These are phyloP conservation scores for Colletotrichum sp. DNA, from an alignment of 2,329 filamentous ascomycete genomes.

Conservation along the genomic window DNA sequence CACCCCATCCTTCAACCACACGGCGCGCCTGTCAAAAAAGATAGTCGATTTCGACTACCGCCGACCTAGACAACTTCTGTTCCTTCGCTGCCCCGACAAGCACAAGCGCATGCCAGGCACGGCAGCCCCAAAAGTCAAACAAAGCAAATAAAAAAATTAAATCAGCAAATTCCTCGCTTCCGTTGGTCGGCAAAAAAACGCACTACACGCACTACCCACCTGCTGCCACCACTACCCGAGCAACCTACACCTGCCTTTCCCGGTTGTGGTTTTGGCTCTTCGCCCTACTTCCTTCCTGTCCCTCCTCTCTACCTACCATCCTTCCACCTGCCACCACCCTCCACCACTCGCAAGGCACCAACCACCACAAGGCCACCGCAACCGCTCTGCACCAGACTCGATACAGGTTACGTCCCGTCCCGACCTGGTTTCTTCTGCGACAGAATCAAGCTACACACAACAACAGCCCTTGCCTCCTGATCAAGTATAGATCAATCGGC, in stretches of 20 bases:
- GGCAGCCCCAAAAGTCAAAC: constrained; percentile 30
- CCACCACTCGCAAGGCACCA: constrained; percentile 7
- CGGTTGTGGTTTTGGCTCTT: background rate
- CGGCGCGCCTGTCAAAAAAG: constrained; percentile 17
- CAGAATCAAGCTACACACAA: constrained; percentile 43
- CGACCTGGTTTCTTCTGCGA: constrained; percentile 61
- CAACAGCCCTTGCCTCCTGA: constrained; percentile 60
- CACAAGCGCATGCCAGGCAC: constrained; percentile 32
- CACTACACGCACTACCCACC: background rate
- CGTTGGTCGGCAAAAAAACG: constrained; percentile 34
- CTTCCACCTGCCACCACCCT: constrained; percentile 27
- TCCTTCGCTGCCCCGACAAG: constrained; percentile 8
- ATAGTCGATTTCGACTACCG: constrained; percentile 9
- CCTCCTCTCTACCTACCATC: constrained; percentile 23
- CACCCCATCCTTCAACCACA: background rate
- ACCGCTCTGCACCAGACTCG: constrained; percentile 43
- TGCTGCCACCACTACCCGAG: background rate
- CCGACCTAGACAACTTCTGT: background rate
- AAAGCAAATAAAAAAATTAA: constrained; percentile 44
- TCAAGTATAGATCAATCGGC: constrained; percentile 70
- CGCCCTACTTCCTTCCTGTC: background rate
- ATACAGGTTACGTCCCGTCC: constrained; percentile 45
- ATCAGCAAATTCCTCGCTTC: constrained; percentile 48
- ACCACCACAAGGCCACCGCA: constrained; percentile 29
- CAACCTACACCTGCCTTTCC: background rate